Evolutionary conservation across 2,329 filamentous ascomycete species (phyloP).

Genomic region (Neocatenulostroma microsporum): DNA sequence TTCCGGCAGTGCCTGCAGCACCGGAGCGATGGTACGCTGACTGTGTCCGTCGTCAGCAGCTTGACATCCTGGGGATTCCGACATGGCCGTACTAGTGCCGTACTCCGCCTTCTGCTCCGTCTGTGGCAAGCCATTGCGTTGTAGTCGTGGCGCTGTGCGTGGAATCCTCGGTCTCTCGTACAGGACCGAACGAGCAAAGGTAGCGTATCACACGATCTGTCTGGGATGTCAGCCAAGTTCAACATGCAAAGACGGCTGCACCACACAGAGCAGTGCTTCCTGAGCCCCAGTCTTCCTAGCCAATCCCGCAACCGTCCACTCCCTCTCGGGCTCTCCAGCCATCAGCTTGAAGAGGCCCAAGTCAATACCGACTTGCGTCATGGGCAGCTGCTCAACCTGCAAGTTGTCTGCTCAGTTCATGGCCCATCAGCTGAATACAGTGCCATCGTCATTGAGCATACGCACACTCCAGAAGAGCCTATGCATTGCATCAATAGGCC

Average conservation of each 20-base stretch:
- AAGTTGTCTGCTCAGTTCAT: too few relatives aligned
- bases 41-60: too few relatives aligned
- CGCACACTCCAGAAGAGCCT: constrained; percentile 2
- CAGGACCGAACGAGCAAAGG: constrained; percentile 3
- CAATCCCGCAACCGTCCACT: constrained; percentile 6
- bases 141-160: constrained; percentile 7
- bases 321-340: constrained; percentile 1
- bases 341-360: constrained; percentile 7
- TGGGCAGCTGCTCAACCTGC: constrained; percentile 6
- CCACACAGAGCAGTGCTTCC: constrained; percentile 1
- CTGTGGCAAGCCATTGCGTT: constrained; percentile 10
- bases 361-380: constrained; percentile 9
- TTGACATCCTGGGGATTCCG: not conserved
- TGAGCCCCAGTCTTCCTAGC: constrained; percentile 3
- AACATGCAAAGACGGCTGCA: too few relatives aligned
- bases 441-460: not conserved
- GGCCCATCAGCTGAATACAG: too few relatives aligned
- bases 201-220: constrained; percentile 8
- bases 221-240: not conserved
- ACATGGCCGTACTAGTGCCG: too few relatives aligned
- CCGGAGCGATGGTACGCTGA: constrained; percentile 1
- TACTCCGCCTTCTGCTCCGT: constrained; percentile 8
- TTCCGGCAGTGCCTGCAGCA: constrained; percentile 4
- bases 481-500: not conserved
- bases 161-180: constrained; percentile 2